Conservation (phyloP, 768 basidiomycete species). For the Tulasnella sp. region DNA sequence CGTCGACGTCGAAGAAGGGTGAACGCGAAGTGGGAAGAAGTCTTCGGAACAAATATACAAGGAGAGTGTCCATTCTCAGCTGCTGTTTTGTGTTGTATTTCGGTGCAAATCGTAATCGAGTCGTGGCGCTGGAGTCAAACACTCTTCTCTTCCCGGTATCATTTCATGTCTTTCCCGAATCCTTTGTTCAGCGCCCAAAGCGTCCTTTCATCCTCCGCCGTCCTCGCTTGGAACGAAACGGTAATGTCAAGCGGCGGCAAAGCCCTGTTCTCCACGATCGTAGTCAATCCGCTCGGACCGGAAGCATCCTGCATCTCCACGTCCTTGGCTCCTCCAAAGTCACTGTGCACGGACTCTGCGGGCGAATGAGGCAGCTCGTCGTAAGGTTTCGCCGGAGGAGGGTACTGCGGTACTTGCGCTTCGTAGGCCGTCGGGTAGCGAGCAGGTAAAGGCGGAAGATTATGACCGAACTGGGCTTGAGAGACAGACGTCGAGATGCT, state of each 20-base stretch:
- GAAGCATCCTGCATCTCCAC: neutral
- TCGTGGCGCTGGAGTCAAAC: neutral
- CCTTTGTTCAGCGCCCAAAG: constrained; percentile 3
- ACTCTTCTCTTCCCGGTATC: neutral
- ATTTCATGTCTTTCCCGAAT: neutral
- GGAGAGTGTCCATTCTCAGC: neutral
- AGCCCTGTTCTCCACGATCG: constrained; percentile 6
- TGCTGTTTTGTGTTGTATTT: neutral
- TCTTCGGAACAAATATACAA: neutral
- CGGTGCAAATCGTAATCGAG: neutral
- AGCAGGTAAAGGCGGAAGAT: neutral
- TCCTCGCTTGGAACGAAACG: neutral
- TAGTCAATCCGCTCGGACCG: neutral
- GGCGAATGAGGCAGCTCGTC: neutral
- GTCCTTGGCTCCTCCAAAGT: neutral
- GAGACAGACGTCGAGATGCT: neutral
- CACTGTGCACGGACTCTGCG: neutral
- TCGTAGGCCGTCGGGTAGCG: neutral
- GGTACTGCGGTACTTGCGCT: neutral
- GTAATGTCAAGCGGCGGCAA: constrained; percentile 1
- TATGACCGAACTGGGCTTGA: neutral
- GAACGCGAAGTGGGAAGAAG: neutral
- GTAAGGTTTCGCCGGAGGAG: neutral
- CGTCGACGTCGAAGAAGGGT: neutral
- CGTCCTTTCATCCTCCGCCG: constrained; percentile 5